Base-by-base conservation (phyloP, 106 monocot species). In the Iris macrosiphon region DNA sequence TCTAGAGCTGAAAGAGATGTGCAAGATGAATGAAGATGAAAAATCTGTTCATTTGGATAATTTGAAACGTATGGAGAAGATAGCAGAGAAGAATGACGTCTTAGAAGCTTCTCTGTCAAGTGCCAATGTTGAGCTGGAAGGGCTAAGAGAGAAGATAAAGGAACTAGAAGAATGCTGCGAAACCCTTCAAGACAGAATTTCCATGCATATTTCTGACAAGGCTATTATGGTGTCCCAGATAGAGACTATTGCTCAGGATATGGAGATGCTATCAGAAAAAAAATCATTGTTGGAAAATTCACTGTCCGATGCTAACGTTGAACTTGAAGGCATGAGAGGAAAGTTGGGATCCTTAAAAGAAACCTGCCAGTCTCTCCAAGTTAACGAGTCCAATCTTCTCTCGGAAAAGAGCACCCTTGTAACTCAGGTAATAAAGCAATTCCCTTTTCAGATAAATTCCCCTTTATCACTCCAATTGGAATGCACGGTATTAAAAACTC, bases 41-140 rank as follows among this genome's bases (percentile, higher is more conserved):
- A 84, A 78, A 21, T 17, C 30, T 6, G 33, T 63, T 55, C 40
- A 68, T 62, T 21, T 63, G 2, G 62, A 72, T 21, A 71, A 69
- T 34, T 29, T 80, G 45, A 58, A 46, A 62, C 34, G 45, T 57
- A 55, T 62, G 61, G 75, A 75, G 24, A 63, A 62, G 9, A 24
- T 71, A 22, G 49, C 48, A 10, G 62, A 67, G 38, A 62, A 38
- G 54, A 72, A 66, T 49, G 28, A 7, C 17, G 33, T 60, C 7
- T 63, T 81, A 32, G 72, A 76, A 64, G 49, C 58, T 26, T 81
- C 75, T 49, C 64, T 76, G 12, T 67, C 63, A 50, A 67, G 64
- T 68, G 67, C 72, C 67, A 71, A 63, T 56, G 51, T 23, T n/a
- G 81, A 81, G 59, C 56, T 76, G 29, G 68, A 68, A 38, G 49